phyloP scores from a whole-genome alignment of 331 rosid species.

The Pyrus hybrid region DNA sequence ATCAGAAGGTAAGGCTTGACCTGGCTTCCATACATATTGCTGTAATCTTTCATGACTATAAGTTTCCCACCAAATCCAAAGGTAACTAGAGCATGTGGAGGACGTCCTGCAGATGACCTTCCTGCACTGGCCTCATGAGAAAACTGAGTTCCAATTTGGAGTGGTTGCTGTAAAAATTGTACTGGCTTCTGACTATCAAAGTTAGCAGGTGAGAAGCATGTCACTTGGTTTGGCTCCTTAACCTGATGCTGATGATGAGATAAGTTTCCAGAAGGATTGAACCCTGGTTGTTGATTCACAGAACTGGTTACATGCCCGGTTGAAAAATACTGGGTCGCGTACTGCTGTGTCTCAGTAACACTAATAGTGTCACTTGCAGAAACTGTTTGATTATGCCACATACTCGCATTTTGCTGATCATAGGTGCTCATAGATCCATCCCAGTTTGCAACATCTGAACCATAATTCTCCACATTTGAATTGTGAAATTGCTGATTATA shows the following conservation, averaged over 20 bases:
- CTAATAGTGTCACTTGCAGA: slow-evolving; percentile 5
- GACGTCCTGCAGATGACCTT: slow-evolving; percentile 26
- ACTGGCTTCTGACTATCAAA: slow-evolving; percentile 8
- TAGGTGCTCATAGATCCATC: slow-evolving; percentile 15
- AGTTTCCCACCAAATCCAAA: slow-evolving; percentile 33
- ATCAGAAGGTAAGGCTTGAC: slow-evolving; percentile 5
- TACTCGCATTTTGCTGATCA: slow-evolving; percentile 14
- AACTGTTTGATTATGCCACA: slow-evolving; percentile 8
- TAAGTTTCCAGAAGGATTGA: slow-evolving; percentile 4
- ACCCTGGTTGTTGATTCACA: slow-evolving; percentile 10
- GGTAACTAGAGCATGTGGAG: slow-evolving; percentile 26
- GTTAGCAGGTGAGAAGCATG: slow-evolving; percentile 14
- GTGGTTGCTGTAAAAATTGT: slow-evolving; percentile 15
- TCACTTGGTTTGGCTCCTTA: slow-evolving; percentile 16
- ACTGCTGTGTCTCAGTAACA: slow-evolving; percentile 9
- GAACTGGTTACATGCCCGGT: slow-evolving; percentile 3
- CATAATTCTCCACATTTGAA: slow-evolving; percentile 9
- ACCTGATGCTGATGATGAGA: slow-evolving; percentile 11
- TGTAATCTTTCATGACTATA: slow-evolving; percentile 17
- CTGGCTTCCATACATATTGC: slow-evolving; percentile 16
- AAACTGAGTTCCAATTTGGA: slow-evolving; percentile 12
- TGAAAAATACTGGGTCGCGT: neutral
- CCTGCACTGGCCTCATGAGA: neutral
- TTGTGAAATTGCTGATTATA: slow-evolving; percentile 6
- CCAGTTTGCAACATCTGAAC: slow-evolving; percentile 8